Conservation (phyloP, 1,284 basidiomycete species). For the Trichosporon faecale region DNA sequence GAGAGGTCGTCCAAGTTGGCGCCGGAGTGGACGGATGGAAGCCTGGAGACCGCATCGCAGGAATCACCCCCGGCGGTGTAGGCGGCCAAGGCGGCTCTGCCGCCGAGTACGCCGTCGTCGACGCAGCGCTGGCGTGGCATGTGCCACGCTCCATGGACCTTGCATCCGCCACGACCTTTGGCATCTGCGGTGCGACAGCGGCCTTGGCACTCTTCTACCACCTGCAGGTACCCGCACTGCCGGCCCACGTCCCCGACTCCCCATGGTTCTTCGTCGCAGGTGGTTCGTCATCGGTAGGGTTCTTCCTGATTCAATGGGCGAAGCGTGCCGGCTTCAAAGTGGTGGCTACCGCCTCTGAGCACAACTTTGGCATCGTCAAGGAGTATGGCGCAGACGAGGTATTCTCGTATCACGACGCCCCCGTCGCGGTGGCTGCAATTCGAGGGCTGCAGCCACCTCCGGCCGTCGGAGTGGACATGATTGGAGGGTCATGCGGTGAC, state of each 20-base stretch:
- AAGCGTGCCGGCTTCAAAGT: constrained; percentile 38
- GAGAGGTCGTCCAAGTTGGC: constrained; percentile 53
- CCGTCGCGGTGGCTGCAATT: constrained; percentile 18
- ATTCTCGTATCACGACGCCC: constrained; percentile 33
- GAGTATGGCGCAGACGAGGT: constrained; percentile 54
- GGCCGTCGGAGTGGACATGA: background rate
- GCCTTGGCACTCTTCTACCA: constrained; percentile 2
- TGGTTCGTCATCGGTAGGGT: background rate
- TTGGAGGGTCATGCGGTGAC: background rate
- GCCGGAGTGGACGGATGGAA: constrained; percentile 29
- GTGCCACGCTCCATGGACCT: constrained; percentile 28
- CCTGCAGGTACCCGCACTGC: constrained; percentile 5
- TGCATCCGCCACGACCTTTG: constrained; percentile 53
- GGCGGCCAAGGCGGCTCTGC: constrained; percentile 43
- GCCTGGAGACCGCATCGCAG: constrained; percentile 55
- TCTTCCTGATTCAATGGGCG: background rate
- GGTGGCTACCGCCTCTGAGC: constrained; percentile 51
- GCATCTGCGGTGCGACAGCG: constrained; percentile 51
- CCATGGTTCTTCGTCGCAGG: background rate
- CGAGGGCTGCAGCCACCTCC: background rate
- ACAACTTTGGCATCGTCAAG: constrained; percentile 53
- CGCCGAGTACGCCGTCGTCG: constrained; percentile 51
- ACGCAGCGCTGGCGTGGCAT: constrained; percentile 27
- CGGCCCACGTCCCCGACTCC: background rate
- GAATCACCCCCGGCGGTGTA: constrained; percentile 53